Conservation (phyloP, 495 filamentous ascomycete genomes). For the Astrothelium subdiscretum region DNA sequence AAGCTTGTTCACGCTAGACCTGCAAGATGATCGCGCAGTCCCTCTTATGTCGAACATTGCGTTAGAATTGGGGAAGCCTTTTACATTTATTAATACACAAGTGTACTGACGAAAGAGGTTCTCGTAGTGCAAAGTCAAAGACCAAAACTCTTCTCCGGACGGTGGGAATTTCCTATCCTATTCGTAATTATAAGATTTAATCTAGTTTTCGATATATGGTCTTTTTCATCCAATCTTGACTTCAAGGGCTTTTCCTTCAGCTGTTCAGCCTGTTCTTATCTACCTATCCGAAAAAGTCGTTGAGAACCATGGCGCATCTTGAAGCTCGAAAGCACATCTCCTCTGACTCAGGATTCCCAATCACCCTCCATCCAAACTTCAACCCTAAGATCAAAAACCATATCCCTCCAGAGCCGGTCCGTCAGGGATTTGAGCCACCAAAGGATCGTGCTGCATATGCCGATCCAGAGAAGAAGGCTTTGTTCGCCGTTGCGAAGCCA, state of each 20-base stretch:
- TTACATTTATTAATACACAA: no score
- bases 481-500: slow-evolving; percentile 35
- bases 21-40: not conserved
- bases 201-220: no score
- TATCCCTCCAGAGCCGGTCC: slow-evolving; percentile 35
- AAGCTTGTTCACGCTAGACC: not conserved
- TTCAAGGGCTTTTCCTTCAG: not conserved
- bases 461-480: slow-evolving; percentile 38
- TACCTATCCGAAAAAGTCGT: not conserved
- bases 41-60: not conserved
- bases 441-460: slow-evolving; percentile 40
- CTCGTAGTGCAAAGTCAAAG: no score
- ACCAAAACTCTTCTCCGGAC: no score
- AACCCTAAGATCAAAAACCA: slow-evolving; percentile 35
- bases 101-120: no score
- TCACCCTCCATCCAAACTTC: slow-evolving; percentile 18
- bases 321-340: slow-evolving; percentile 13
- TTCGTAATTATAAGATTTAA: no score
- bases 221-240: no score
- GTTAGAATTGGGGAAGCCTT: no score
- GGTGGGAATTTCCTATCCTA: no score
- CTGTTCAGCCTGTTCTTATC: not conserved
- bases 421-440: slow-evolving; percentile 31
- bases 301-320: slow-evolving; percentile 4
- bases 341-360: slow-evolving; percentile 12